A percentile compares a stretch with the other conserved stretches of the same genome.
phyloP scores from a whole-genome alignment of 371 early-diverging fungal genomes.

The Mucor circinelloides region DNA sequence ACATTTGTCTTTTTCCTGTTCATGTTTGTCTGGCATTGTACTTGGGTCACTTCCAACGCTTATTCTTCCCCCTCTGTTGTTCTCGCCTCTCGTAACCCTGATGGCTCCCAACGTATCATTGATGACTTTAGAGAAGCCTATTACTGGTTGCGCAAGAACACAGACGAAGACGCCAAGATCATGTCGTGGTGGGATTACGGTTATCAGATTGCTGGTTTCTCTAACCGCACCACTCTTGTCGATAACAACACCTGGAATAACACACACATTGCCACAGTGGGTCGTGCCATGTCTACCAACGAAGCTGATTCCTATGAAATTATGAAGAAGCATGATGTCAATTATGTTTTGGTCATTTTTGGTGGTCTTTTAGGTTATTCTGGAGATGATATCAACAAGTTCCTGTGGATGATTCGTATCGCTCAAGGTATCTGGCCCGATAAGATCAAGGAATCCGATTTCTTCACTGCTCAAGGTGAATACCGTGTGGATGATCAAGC shows the following conservation, averaged over 20 bases:
- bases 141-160: conserved; percentile 98
- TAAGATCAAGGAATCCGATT: conserved; percentile 84
- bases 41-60: conserved; percentile 97
- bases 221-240: conserved; percentile 94
- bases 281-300: conserved; percentile 88
- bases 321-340: conserved; percentile 91
- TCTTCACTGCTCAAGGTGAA: conserved; percentile 89
- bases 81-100: conserved; percentile 81
- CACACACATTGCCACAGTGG: conserved; percentile 99
- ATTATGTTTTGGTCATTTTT: conserved; percentile 95
- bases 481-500: conserved; percentile 94
- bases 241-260: conserved; percentile 99
- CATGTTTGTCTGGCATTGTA: conserved; percentile 95
- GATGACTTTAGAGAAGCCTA: conserved; percentile 99
- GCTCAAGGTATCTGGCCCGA: conserved; percentile 96
- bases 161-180: conserved; percentile 90
- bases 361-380: conserved; percentile 96
- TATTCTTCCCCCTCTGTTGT: conserved; percentile 99
- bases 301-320: conserved; percentile 93
- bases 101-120: conserved; percentile 93
- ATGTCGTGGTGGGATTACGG: conserved; percentile 99
- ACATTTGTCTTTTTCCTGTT: conserved; percentile 68
- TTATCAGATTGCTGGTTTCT: conserved; percentile 99
- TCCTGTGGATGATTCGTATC: conserved; percentile 99
- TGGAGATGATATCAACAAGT: conserved; percentile 99